phyloP scores from a whole-genome alignment of 495 filamentous ascomycete genomes.

The Peziza echinospora region DNA sequence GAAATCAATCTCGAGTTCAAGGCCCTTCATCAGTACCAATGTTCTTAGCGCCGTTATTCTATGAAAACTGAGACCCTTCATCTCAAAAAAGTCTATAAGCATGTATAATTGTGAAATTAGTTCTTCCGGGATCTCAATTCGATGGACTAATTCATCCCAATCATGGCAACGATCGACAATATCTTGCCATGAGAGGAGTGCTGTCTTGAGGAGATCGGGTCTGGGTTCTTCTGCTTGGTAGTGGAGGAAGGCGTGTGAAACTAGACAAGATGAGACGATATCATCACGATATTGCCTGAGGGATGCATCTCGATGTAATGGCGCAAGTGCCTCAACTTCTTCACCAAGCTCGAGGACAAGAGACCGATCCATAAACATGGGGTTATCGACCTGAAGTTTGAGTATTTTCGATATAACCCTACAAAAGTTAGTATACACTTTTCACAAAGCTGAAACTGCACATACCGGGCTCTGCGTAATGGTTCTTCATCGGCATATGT shows the following conservation, averaged over 20 bases:
- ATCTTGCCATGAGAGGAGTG: slow-evolving; percentile 16
- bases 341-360: slow-evolving; percentile 10
- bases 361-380: slow-evolving; percentile 9
- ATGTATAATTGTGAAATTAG: slow-evolving; percentile 27
- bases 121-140: slow-evolving; percentile 11
- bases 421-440: background rate
- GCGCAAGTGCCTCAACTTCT: slow-evolving; percentile 10
- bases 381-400: slow-evolving; percentile 10
- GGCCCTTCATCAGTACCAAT: slow-evolving; percentile 29
- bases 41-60: slow-evolving; percentile 29
- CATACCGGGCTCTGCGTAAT: slow-evolving; percentile 10
- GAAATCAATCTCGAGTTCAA: slow-evolving; percentile 28
- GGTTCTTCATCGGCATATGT: slow-evolving; percentile 15
- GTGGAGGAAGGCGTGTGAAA: slow-evolving; percentile 12
- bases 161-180: slow-evolving; percentile 19
- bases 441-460: too few relatives aligned
- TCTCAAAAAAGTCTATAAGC: slow-evolving; percentile 54
- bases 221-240: slow-evolving; percentile 8
- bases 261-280: slow-evolving; percentile 12
- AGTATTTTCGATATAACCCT: slow-evolving; percentile 15
- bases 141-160: slow-evolving; percentile 12
- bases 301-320: slow-evolving; percentile 4
- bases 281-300: slow-evolving; percentile 12
- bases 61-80: slow-evolving; percentile 37
- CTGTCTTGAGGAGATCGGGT: slow-evolving; percentile 6